Percentiles rank a stretch among this genome's conserved stretches.
These are phyloP conservation scores for Malassezia yamatoensis DNA, from an alignment of 1,284 basidiomycete genomes.

Conservation along the genomic window DNA sequence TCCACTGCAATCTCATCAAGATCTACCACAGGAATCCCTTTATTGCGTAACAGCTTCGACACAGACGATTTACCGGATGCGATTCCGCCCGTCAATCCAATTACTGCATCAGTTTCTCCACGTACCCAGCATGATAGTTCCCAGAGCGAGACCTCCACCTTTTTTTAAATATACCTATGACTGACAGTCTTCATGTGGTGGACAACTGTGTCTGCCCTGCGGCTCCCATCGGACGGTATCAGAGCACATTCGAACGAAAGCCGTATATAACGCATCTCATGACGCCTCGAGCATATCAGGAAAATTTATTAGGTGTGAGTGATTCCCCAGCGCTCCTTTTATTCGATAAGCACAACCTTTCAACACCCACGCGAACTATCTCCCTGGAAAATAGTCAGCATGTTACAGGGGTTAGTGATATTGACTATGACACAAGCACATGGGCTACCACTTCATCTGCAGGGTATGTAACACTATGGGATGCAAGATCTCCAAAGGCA, in stretches of 20 bases:
- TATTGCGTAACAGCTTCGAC: not conserved
- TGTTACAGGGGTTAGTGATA: conserved; percentile 21
- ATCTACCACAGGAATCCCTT: conserved; percentile 63
- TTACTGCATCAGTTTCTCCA: conserved; percentile 54
- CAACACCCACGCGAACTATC: conserved; percentile 18
- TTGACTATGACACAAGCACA: not conserved
- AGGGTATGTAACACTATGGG: conserved; percentile 25
- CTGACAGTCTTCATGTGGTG: conserved; percentile 3
- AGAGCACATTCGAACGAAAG: not conserved
- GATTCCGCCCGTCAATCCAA: conserved; percentile 92
- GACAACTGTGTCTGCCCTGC: not conserved
- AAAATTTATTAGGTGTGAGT: conserved; percentile 22
- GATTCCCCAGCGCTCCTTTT: conserved; percentile 25
- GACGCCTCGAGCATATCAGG: conserved; percentile 20
- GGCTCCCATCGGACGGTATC: conserved; percentile 1
- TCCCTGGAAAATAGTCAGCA: conserved; percentile 13
- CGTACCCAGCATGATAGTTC: conserved; percentile 14
- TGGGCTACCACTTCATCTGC: conserved; percentile 19
- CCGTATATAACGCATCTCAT: conserved; percentile 31
- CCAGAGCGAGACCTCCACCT: not conserved
- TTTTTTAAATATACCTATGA: not conserved
- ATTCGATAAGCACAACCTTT: conserved; percentile 23
- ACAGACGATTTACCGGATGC: conserved; percentile 59
- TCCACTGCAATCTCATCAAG: conserved; percentile 80
- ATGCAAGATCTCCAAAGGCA: conserved; percentile 18